phyloP scores from a whole-genome alignment of 1,139 yeast species.

The Taiozyma onychis region DNA sequence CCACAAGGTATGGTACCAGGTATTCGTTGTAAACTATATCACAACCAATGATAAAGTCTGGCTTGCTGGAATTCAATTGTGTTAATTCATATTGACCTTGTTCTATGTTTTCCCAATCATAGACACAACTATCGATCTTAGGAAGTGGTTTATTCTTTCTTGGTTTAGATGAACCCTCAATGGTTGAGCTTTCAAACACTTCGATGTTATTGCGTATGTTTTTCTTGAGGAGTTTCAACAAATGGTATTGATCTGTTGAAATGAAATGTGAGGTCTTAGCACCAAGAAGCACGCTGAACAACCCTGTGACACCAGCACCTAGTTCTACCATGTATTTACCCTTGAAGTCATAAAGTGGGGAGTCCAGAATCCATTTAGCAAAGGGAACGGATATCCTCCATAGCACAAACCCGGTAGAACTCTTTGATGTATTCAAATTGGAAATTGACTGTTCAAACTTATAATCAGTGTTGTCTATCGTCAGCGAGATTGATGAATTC shows the following conservation, averaged over 20 bases:
- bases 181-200: not conserved
- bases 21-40: conserved; percentile 70
- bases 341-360: conserved; percentile 9
- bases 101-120: conserved; percentile 59
- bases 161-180: not conserved
- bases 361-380: conserved; percentile 45
- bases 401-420: conserved; percentile 65
- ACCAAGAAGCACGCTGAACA: conserved; percentile 44
- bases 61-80: conserved; percentile 16
- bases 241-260: conserved; percentile 59
- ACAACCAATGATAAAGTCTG: conserved; percentile 54
- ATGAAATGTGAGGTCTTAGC: conserved; percentile 34
- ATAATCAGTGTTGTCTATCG: conserved; percentile 28
- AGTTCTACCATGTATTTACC: conserved; percentile 44
- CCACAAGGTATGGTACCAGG: conserved; percentile 46
- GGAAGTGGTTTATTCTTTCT: not conserved
- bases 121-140: conserved; percentile 42
- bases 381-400: conserved; percentile 54
- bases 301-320: conserved; percentile 64
- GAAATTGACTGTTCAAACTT: conserved; percentile 29
- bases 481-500: conserved; percentile 28
- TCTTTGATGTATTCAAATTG: conserved; percentile 27
- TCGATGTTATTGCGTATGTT: conserved; percentile 39
- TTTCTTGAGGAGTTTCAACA: conserved; percentile 43
- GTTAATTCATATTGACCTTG: conserved; percentile 28